Base-by-base conservation (phyloP, 2,329 filamentous ascomycete species). In the Cadophora luteo-olivacea region DNA sequence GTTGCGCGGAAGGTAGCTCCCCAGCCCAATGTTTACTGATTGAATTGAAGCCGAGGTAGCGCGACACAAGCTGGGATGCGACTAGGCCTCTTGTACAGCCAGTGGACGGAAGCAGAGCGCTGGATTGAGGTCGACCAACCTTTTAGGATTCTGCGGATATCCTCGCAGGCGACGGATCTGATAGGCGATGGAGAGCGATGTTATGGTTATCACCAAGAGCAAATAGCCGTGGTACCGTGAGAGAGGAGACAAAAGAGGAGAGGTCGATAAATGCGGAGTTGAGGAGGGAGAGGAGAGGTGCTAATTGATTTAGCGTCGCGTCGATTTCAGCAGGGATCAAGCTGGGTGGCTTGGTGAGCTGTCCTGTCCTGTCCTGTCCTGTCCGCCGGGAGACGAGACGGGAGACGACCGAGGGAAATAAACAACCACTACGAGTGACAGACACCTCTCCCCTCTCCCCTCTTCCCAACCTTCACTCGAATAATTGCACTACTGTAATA, bases 161-260 rank as follows among this genome's bases (percentile, higher is more conserved):
- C 41, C 38, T 60, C 25, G 61, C 62, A 66, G 67, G 45, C 55
- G 65, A 57, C 1, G 16, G 14, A 49, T 89, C 82, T 67, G 88
- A 89, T 2, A 79, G 78, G 75, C 88, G 90, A 16, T 82, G 82
- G 19, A 80, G 81, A 0, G 83, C 83, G 6, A 79, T 75, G 69
- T 83, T 82, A 60, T 79, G 77, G 74, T 86, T 86, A 64, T 81
- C 80, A 72, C 84, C 85, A 4, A 86, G 76, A 68, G 58, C 62
- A 68, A 67, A 52, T 55, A 63, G 29, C 61, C 45, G 45, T 54
- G 61, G 19, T 25, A 52, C 52, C 1, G 16, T 48, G 32, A 52
- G 45, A 33, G 19, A 11, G 8, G 16, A 52, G 19, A 38, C 24
- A 11, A n/a, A 38, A 14, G 41, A 62, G 24, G 41, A 22, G 19